phyloP scores from a whole-genome alignment of 305 asterid species.

The Salvia sclarea region DNA sequence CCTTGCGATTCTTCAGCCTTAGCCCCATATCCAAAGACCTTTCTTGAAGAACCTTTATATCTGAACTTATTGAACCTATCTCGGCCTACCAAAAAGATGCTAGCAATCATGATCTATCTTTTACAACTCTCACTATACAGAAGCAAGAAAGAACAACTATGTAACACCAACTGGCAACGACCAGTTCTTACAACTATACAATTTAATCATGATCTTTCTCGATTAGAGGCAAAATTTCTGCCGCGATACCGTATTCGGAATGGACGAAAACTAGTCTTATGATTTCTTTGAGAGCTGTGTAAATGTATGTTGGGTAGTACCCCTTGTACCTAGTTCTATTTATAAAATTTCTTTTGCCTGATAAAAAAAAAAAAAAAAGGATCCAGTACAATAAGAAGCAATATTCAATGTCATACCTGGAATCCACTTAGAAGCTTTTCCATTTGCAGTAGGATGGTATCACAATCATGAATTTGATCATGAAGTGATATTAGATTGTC shows the following conservation, averaged over 20 bases:
- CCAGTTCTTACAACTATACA: no score
- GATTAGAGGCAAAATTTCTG: no score
- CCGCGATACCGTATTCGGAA: no score
- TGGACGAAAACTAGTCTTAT: no score
- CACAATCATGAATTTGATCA: constrained; percentile 95
- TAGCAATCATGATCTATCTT: constrained; percentile 27
- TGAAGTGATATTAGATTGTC: constrained; percentile 94
- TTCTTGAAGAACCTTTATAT: constrained; percentile 93
- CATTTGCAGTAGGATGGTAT: constrained; percentile 87
- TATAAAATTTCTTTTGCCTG: no score
- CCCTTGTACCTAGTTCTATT: no score
- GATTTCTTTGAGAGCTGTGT: no score
- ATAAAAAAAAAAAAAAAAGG: no score
- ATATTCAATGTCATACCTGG: constrained; percentile 55
- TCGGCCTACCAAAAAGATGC: constrained; percentile 57
- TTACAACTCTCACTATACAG: constrained; percentile 13
- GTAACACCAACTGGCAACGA: no score
- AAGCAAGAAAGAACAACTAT: constrained; percentile 3
- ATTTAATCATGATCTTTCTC: no score
- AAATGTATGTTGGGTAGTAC: no score
- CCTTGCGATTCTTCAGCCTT: constrained; percentile 97
- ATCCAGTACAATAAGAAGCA: constrained; percentile 25
- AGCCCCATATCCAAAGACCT: constrained; percentile 99
- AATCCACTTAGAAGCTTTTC: constrained; percentile 91
- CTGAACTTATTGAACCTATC: constrained; percentile 98